Conservation (phyloP, 495 filamentous ascomycete genomes). For the Penicillium odoratum region DNA sequence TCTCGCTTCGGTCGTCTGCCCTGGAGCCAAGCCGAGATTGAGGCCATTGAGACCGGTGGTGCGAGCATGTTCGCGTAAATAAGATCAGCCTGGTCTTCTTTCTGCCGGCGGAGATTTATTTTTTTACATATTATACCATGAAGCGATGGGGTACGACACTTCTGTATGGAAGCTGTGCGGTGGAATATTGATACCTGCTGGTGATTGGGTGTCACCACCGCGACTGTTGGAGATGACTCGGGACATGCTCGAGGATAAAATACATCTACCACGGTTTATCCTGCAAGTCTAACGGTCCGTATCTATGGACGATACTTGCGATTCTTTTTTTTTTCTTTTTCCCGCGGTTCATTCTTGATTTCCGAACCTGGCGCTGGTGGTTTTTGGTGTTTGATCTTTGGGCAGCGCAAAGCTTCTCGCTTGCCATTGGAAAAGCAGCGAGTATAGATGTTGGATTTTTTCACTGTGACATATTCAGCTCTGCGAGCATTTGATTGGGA, state of each 20-base stretch:
- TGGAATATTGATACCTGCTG: conserved; percentile 6
- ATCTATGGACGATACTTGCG: conserved; percentile 8
- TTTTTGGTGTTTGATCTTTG: conserved; percentile 31
- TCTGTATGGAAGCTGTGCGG: conserved; percentile 21
- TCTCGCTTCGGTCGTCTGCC: conserved; percentile 71
- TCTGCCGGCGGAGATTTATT: conserved; percentile 19
- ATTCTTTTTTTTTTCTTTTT: conserved; percentile 9
- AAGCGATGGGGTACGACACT: conserved; percentile 26
- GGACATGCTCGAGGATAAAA: not conserved
- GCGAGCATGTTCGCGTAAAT: conserved; percentile 63
- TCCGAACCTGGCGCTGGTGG: conserved; percentile 42
- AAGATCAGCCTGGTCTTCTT: conserved; percentile 1
- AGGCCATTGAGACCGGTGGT: conserved; percentile 90
- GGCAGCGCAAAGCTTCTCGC: conserved; percentile 26
- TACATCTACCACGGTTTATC: not conserved
- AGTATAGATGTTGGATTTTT: conserved; percentile 26
- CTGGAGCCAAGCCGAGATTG: conserved; percentile 81
- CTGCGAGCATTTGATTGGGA: conserved; percentile 23
- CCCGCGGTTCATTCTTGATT: conserved; percentile 9
- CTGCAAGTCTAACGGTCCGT: conserved; percentile 4
- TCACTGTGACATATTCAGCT: conserved; percentile 28
- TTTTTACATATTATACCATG: conserved; percentile 13
- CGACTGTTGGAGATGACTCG: conserved; percentile 7
- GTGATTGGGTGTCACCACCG: conserved; percentile 10
- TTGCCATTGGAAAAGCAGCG: conserved; percentile 19